These are phyloP conservation scores for Botrytis paeoniae DNA, from an alignment of 2,329 filamentous ascomycete species.

Conservation along the genomic window DNA sequence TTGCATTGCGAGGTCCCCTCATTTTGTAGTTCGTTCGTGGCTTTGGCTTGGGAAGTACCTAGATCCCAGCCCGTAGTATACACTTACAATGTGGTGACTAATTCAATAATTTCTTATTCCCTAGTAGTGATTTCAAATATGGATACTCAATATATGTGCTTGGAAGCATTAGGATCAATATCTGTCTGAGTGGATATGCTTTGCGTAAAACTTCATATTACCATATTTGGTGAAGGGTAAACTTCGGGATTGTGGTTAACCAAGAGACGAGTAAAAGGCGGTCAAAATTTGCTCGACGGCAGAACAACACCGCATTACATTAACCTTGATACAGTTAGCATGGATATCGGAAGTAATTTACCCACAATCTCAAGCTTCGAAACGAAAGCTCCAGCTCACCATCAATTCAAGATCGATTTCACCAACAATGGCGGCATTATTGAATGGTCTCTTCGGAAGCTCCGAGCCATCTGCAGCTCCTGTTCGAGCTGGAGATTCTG, in stretches of 20 bases:
- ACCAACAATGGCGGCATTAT: constrained; percentile 35
- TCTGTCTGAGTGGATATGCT: neutral
- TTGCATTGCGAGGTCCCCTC: neutral
- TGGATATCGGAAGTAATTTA: neutral
- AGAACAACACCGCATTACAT: neutral
- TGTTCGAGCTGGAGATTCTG: constrained; percentile 56
- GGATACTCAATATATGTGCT: neutral
- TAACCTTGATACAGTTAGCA: constrained; percentile 3
- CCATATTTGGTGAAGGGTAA: constrained; percentile 4
- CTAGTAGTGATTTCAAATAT: neutral
- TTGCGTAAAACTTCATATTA: constrained; percentile 2
- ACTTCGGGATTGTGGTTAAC: constrained; percentile 5
- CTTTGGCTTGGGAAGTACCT: neutral
- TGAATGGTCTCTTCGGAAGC: constrained; percentile 64
- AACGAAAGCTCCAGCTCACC: constrained; percentile 22
- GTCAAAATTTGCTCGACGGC: neutral
- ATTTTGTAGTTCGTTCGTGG: neutral
- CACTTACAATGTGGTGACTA: neutral
- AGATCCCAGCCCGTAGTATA: neutral
- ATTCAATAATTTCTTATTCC: neutral
- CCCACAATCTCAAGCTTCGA: constrained; percentile 9
- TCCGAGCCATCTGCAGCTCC: constrained; percentile 56
- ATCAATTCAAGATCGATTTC: constrained; percentile 13
- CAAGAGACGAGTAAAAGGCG: neutral
- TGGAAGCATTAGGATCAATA: neutral